Evolutionary conservation across 768 basidiomycete genomes (phyloP), one percentile per base, ranked within the genome.

Genomic region (Kwoniella bestiolae): DNA sequence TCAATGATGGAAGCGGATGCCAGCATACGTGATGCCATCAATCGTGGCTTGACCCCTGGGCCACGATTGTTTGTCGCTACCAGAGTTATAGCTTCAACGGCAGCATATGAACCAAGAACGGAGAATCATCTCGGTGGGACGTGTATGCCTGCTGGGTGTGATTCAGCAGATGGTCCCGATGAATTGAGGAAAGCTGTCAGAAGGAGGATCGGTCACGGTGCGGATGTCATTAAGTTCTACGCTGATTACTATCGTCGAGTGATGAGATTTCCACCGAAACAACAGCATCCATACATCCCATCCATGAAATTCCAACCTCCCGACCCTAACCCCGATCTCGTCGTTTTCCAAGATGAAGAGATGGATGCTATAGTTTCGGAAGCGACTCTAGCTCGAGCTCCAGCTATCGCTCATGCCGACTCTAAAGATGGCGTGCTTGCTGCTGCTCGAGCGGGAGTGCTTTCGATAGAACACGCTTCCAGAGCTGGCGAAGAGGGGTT

Each of bases 221-320:
- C 70, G n/a, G 70, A 72, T 56, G 26, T 72, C 14, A 72, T 72
- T 62, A 72, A 72, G 59, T 65, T 72, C 38, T 72, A 72, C 53
- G 67, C 67, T 2, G 67, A 68, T 49, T 72, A 72, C 52, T 21
- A 60, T n/a, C 44, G 67, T 34, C 46, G 70, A 45, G 28, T 55
- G 8, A 38, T 68, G 46, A 16, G 70, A 7, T 68, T 69, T 34
- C 70, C 70, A 8, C 62, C 35, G 2, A 58, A 58, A 21, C 56
- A 57, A 38, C 56, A 49, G 25, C 50, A 57, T 25, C 63, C 56
- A 3, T 57, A 59, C 18, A 25, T 53, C 46, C 47, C 63, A 2
- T 49, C 44, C 2, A 57, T 65, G 32, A 57, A 59, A 25, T 50
- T 65, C 49, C 63, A 32, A 21, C 56, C 56, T 4, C 56, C 18